A percentile compares a stretch with the other conserved stretches of the same genome.
Evolutionary conservation across 768 basidiomycete species (phyloP).

Genomic region (Peribolospora kevripleyi): DNA sequence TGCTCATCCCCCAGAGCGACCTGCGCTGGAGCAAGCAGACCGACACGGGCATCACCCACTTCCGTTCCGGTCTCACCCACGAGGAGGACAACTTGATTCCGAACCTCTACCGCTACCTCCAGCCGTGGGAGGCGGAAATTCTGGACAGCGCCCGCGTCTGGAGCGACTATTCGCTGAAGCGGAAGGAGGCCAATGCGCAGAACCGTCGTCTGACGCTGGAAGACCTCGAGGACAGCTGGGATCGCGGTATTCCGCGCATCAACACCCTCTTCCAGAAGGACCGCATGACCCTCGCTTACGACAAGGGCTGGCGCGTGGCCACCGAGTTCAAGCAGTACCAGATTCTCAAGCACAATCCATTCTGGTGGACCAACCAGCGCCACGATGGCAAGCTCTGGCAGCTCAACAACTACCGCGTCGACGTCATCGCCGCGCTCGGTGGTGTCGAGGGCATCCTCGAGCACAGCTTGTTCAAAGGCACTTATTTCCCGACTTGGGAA

Average conservation of each 20-base stretch:
- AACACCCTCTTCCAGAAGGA: constrained; percentile 92
- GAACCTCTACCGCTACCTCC: constrained; percentile 77
- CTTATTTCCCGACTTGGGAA: constrained; percentile 95
- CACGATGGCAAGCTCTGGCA: constrained; percentile 41
- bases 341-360: constrained; percentile 69
- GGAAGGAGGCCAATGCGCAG: constrained; percentile 97
- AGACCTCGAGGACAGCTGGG: constrained; percentile 96
- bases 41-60: constrained; percentile 90
- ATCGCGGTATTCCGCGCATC: constrained; percentile 92
- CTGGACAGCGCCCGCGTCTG: constrained; percentile 94
- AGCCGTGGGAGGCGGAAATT: constrained; percentile 96
- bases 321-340: constrained; percentile 98
- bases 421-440: constrained; percentile 91
- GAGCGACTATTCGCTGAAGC: constrained; percentile 98
- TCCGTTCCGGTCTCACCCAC: constrained; percentile 96
- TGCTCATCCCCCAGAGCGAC: constrained; percentile 92
- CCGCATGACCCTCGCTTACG: constrained; percentile 53
- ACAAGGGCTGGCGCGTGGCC: constrained; percentile 94
- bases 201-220: constrained; percentile 90
- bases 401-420: constrained; percentile 91
- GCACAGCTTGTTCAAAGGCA: constrained; percentile 91
- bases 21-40: constrained; percentile 97
- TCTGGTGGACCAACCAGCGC: constrained; percentile 98
- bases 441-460: constrained; percentile 92
- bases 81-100: constrained; percentile 88